Evolutionary conservation across 257 asterid genomes (phyloP), one percentile per base, ranked within the genome.

Genomic region (Coffea canephora): DNA sequence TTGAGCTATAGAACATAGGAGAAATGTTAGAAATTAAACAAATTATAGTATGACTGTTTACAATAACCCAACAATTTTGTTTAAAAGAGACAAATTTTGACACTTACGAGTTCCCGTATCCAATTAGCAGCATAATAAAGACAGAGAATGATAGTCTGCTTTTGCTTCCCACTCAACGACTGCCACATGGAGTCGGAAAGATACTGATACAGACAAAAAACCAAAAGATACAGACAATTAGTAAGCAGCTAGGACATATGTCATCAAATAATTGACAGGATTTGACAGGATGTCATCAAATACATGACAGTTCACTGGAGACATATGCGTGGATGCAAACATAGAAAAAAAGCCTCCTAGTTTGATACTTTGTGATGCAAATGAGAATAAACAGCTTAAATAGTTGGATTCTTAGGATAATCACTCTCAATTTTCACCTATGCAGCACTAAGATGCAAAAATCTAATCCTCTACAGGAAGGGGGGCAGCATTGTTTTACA

Each of bases 81-180:
- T 54, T 70, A 59, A 45, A 5, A 62, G 79, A 57, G 71, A 7
- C 3, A 4, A 68, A 41, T 43, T 76, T 54, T 70, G 67, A 71
- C 74, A 82, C 81, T 75, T 81, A 93, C 98, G 90, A 93, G 91
- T 88, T 93, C 98, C 81, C 96, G 86, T 62, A 92, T 90, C 98
- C 98, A 91, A 85, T 91, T 93, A 88, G 93, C 91, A 75, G 96
- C 96, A 81, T 88, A 93, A 86, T 85, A 89, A 81, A 91, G 91
- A 85, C 91, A 93, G 78, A 90, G 90, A 79, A 90, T 85, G 59
- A 85, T 83, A 84, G 85, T 84, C 83, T 90, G 90, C 84, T 90
- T 91, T 83, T 93, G 94, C 84, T 87, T 93, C 80, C 86, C 91
- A 71, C 87, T 86, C 86, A 90, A 91, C 81, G 89, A 85, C 68